Conservation (phyloP, 805 yeast genomes). For the Kregervanrija delftensis region DNA sequence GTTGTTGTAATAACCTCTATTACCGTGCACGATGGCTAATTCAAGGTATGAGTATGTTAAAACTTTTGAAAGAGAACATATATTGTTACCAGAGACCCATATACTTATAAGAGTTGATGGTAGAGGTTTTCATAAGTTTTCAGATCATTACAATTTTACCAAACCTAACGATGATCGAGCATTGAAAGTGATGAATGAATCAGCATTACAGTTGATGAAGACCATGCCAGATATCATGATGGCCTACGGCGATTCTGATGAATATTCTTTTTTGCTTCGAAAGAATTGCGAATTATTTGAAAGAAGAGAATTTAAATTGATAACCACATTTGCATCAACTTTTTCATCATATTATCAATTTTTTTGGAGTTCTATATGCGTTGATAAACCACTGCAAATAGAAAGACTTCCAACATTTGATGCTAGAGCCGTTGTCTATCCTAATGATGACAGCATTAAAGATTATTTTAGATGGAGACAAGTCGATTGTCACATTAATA, state of each 20-base stretch:
- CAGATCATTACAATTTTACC: slow-evolving; percentile 61
- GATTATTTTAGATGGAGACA: slow-evolving; percentile 95
- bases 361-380: slow-evolving; percentile 59
- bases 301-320: slow-evolving; percentile 74
- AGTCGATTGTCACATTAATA: slow-evolving; percentile 94
- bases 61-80: slow-evolving; percentile 66
- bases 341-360: slow-evolving; percentile 71
- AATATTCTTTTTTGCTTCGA: slow-evolving; percentile 74
- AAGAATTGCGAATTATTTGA: slow-evolving; percentile 66
- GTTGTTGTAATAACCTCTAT: no score
- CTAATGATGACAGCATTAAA: slow-evolving; percentile 49
- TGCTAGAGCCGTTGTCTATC: slow-evolving; percentile 84
- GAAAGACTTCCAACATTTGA: slow-evolving; percentile 80
- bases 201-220: slow-evolving; percentile 62
- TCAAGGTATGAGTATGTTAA: slow-evolving; percentile 85
- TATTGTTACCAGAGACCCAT: slow-evolving; percentile 70
- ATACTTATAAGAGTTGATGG: slow-evolving; percentile 89
- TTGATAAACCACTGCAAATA: slow-evolving; percentile 32
- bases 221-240: slow-evolving; percentile 64
- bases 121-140: slow-evolving; percentile 84
- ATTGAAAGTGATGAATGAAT: slow-evolving; percentile 67
- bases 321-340: slow-evolving; percentile 73
- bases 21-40: slow-evolving; percentile 54
- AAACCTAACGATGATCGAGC: slow-evolving; percentile 89
- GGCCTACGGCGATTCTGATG: slow-evolving; percentile 96